Conservation (phyloP, 495 filamentous ascomycete genomes). For the Niebla homalea region DNA sequence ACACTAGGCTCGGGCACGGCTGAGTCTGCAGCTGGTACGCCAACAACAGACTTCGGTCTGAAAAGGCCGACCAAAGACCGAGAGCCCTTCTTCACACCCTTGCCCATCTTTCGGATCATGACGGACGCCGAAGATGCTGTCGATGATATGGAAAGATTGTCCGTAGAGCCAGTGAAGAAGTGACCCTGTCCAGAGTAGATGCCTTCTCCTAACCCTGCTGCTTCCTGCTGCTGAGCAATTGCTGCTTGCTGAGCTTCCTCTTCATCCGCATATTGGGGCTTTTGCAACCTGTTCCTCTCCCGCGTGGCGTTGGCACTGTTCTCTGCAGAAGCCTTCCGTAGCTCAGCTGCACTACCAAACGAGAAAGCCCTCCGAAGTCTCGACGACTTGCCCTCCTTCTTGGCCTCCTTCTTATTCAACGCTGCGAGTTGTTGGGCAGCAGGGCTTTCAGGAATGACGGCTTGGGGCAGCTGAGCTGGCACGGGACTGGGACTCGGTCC, state of each 20-base stretch:
- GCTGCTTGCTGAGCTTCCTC: conserved; percentile 77
- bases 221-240: conserved; percentile 84
- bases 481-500: conserved; percentile 14
- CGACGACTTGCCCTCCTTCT: conserved; percentile 74
- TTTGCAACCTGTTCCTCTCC: conserved; percentile 53
- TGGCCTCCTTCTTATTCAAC: conserved; percentile 59
- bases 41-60: conserved; percentile 82
- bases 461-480: conserved; percentile 13
- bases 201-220: conserved; percentile 74
- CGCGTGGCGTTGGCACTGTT: conserved; percentile 42
- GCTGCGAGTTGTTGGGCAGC: conserved; percentile 71
- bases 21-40: conserved; percentile 54
- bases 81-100: conserved; percentile 85
- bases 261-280: conserved; percentile 56
- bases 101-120: conserved; percentile 99
- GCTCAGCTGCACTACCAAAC: conserved; percentile 89
- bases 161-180: conserved; percentile 81
- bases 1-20: conserved; percentile 49
- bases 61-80: conserved; percentile 90
- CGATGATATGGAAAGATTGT: conserved; percentile 93
- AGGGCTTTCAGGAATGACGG: conserved; percentile 37
- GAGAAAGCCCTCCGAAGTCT: conserved; percentile 86
- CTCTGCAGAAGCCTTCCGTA: conserved; percentile 61
- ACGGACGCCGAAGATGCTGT: conserved; percentile 96
- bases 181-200: conserved; percentile 85